Evolutionary conservation across 805 yeast species (phyloP), one percentile per base, ranked within the genome.

Genomic region (Lipomyces sp.): DNA sequence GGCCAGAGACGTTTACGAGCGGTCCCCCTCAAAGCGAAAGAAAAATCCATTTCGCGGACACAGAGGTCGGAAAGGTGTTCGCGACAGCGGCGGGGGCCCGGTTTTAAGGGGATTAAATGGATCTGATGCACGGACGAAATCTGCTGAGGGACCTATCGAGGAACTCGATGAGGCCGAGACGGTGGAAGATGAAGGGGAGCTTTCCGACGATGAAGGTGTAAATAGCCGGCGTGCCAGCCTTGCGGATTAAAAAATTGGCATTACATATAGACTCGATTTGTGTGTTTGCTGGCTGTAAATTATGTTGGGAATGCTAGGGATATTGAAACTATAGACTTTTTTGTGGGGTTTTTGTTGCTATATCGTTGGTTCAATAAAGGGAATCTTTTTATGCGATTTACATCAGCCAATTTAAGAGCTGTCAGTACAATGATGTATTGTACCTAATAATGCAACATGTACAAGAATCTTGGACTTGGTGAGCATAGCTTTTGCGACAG

Each of bases 151-250:
- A 11, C 59, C 37, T 4, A 63, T 57, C 11, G 73, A 66, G 24
- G 72, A 67, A 15, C 62, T 59, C 15, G 69, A 62, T 35, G 69
- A 63, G 63, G 53, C 65, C 30, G 64, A 53, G 34, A 56, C 58
- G 7, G 63, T 54, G 29, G 66, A 56, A 33, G 69, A 67, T 29
- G 73, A 60, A 39, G 71, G 51, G 13, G 73, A 68, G 34, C 60
- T 37, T 32, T 64, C 59, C 10, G 72, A 71, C 29, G 63, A 58
- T 15, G 71, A 58, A 42, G 71, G 32, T 6, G 69, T 50, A n/a
- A 51, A 51, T 24, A 42, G 48, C 6, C 15, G 48, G 24, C 48
- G 48, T 42, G n/a, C 48, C n/a, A 42, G 48, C n/a, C 48, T 42
- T 24, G 48, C 48, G 8, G 48, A 42, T 42, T 42, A 42, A 42